Base-by-base conservation (phyloP, 1,139 yeast genomes). In the Wickerhamiella infanticola region DNA sequence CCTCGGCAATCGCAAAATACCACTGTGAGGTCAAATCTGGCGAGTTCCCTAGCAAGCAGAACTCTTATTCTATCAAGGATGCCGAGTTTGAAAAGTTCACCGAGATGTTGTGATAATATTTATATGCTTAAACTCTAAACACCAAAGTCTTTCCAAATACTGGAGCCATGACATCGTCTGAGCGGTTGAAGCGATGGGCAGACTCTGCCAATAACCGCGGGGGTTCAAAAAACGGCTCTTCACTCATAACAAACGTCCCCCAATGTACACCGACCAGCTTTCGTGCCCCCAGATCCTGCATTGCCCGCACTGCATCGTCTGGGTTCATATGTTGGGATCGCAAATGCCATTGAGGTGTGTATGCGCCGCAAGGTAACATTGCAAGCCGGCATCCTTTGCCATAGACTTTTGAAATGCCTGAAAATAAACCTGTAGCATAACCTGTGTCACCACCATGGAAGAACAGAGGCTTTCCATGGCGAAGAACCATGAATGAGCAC, bases 381-480 rank as follows among this genome's bases (percentile, higher is more conserved):
- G 93, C 84, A 27, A 88, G 66, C 42, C 66, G 66, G 6, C 81
- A 74, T 1, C 75, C 75, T 0, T 76, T 70, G 0, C 94, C 94
- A 58, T 72, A 79, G 41, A 69, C 73, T 40, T 69, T 63, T 2
- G 81, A 77, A 38, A 88, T 81, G 18, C 76, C 68, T 18, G 68
- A 66, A 62, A 82, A 88, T 45, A 88, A 63, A 41, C 78, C 94
- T 40, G 71, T 60, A 41, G 81, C 79, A 60, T 84, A 88, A 0
- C 97, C 97, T 0, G 96, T 85, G 58, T 88, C 97, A 7, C 97
- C 97, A 3, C 93, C 94, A 61, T 88, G 97, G 66, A 79, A 88
- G 41, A 86, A 66, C 1, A 85, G 60, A 0, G 95, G 82, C 54
- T 74, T 69, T 0, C 78, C 80, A 53, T 82, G 73, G 48, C 76